A percentile compares a stretch with the other conserved stretches of the same genome.
Evolutionary conservation across 257 asterid genomes (phyloP).

Genomic region (Solanum ossicruentum): DNA sequence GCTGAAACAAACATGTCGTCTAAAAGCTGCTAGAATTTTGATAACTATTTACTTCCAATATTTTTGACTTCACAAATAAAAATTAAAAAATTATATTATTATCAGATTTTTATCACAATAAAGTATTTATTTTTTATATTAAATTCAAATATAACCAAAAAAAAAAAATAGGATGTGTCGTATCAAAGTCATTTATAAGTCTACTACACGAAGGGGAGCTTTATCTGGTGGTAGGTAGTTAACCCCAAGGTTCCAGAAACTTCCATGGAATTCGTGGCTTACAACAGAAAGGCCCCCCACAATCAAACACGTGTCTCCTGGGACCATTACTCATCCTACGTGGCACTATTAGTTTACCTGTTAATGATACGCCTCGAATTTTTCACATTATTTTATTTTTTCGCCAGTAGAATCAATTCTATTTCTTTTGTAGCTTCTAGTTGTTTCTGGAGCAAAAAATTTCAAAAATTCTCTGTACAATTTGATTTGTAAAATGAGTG

Average conservation of each 20-base stretch:
- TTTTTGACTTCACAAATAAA: too few relatives aligned
- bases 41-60: too few relatives aligned
- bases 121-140: too few relatives aligned
- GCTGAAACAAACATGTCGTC: too few relatives aligned
- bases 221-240: neutral
- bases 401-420: neutral
- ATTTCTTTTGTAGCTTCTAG: neutral
- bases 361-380: conserved; percentile 39
- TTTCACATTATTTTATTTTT: neutral
- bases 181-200: too few relatives aligned
- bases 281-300: conserved; percentile 3
- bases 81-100: too few relatives aligned
- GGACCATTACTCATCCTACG: conserved; percentile 22
- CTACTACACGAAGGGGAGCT: conserved; percentile 5
- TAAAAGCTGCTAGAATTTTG: too few relatives aligned
- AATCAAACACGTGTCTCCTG: conserved; percentile 27
- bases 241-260: conserved; percentile 41
- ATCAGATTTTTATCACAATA: too few relatives aligned
- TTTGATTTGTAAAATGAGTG: conserved; percentile 18
- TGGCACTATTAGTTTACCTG: conserved; percentile 30
- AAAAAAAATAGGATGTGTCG: too few relatives aligned
- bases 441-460: neutral
- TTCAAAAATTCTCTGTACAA: neutral
- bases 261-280: conserved; percentile 17
- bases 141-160: too few relatives aligned